Evolutionary conservation across 768 basidiomycete species (phyloP).

Genomic region (Amanita brunnescens): DNA sequence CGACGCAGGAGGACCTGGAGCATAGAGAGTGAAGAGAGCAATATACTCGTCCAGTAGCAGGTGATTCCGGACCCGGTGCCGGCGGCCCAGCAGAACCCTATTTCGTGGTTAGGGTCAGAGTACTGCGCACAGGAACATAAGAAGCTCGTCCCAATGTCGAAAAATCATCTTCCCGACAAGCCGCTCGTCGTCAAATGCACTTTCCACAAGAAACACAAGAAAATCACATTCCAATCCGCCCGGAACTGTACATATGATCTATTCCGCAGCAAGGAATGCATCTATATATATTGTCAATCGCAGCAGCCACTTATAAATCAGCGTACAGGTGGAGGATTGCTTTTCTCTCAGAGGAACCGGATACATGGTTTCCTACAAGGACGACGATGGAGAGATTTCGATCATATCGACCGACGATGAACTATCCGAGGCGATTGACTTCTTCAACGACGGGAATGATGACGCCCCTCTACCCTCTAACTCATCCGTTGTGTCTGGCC

Average conservation of each 20-base stretch:
- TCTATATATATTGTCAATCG: background rate
- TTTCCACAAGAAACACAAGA: constrained; percentile 64
- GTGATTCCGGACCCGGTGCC: background rate
- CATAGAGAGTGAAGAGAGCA: background rate
- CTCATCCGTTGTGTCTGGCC: constrained; percentile 64
- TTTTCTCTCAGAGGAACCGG: constrained; percentile 65
- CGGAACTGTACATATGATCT: constrained; percentile 71
- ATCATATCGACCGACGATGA: constrained; percentile 64
- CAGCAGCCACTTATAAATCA: constrained; percentile 7
- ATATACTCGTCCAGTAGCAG: background rate
- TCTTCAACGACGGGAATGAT: constrained; percentile 71
- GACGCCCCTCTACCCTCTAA: constrained; percentile 64
- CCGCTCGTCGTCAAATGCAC: constrained; percentile 79
- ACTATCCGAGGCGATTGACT: constrained; percentile 79
- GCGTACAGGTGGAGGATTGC: constrained; percentile 68
- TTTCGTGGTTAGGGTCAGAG: constrained; percentile 1
- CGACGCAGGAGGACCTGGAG: background rate
- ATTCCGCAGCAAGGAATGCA: constrained; percentile 60
- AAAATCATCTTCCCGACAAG: constrained; percentile 52
- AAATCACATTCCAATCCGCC: constrained; percentile 74
- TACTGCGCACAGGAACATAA: background rate
- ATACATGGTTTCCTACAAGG: constrained; percentile 75
- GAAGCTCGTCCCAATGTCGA: background rate
- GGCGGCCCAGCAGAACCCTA: background rate
- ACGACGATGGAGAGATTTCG: constrained; percentile 78